Evolutionary conservation across 2,329 filamentous ascomycete species (phyloP).

Genomic region (Colletotrichum lupini): DNA sequence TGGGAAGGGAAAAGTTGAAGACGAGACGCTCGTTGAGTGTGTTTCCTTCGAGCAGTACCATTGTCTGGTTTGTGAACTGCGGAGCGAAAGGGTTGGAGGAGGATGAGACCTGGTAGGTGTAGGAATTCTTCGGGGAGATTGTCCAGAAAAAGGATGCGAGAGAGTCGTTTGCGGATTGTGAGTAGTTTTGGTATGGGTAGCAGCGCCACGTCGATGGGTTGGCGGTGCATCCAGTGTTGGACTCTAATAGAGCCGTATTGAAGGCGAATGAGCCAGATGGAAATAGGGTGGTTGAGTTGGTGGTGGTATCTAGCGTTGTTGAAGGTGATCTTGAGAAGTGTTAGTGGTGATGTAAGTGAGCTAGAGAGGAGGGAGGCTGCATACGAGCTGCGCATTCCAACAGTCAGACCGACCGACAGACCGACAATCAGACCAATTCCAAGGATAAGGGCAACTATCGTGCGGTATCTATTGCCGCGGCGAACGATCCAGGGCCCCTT

Average conservation of each 20-base stretch:
- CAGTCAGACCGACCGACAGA: slow-evolving; percentile 51
- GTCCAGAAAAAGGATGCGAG: slow-evolving; percentile 74
- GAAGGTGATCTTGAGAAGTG: slow-evolving; percentile 1
- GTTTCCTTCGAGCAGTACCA: slow-evolving; percentile 60
- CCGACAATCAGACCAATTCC: slow-evolving; percentile 47
- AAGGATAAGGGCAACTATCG: slow-evolving; percentile 44
- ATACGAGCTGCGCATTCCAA: slow-evolving; percentile 52
- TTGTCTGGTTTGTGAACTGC: slow-evolving; percentile 61
- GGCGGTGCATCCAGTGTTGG: slow-evolving; percentile 67
- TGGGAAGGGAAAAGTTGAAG: slow-evolving; percentile 65
- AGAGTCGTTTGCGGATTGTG: slow-evolving; percentile 45
- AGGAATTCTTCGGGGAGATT: slow-evolving; percentile 55
- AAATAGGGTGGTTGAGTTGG: slow-evolving; percentile 50
- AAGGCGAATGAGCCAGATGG: slow-evolving; percentile 73
- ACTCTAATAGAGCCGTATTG: slow-evolving; percentile 65
- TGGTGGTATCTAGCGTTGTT: background rate
- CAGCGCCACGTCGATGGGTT: slow-evolving; percentile 71
- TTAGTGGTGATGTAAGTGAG: slow-evolving; percentile 13
- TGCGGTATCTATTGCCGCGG: slow-evolving; percentile 48
- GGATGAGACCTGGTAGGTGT: slow-evolving; percentile 64
- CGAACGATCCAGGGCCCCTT: slow-evolving; percentile 37
- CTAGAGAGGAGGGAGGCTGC: slow-evolving; percentile 25
- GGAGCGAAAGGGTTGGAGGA: slow-evolving; percentile 66
- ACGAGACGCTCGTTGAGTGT: slow-evolving; percentile 64
- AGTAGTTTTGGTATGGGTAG: slow-evolving; percentile 65